Evolutionary conservation across 2,329 filamentous ascomycete genomes (phyloP).

Genomic region (Akanthomyces lecanii): DNA sequence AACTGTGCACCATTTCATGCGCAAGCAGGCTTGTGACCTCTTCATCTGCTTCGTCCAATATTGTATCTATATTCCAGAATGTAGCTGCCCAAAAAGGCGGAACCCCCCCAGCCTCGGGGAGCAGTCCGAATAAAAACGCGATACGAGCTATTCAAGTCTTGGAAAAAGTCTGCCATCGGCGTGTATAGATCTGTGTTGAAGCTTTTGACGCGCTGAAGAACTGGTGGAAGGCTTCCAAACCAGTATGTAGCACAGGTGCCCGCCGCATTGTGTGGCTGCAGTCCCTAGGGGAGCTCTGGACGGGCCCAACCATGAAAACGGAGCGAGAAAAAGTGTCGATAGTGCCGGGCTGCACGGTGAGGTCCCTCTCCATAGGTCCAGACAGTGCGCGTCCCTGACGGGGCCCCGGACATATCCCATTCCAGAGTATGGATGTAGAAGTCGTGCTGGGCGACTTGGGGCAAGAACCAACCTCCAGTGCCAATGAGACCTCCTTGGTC

Average conservation of each 20-base stretch:
- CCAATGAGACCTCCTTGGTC: conserved; percentile 16
- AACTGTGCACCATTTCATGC: conserved; percentile 21
- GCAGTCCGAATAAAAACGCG: conserved; percentile 20
- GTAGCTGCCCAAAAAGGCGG: conserved; percentile 17
- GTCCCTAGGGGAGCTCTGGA: conserved; percentile 15
- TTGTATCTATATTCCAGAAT: conserved; percentile 18
- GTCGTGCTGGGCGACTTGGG: conserved; percentile 14
- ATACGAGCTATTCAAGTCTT: conserved; percentile 12
- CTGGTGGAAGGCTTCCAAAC: conserved; percentile 18
- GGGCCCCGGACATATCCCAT: conserved; percentile 18
- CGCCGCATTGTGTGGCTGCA: background rate
- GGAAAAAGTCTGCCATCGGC: conserved; percentile 17
- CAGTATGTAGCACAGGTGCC: conserved; percentile 18
- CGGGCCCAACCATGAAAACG: conserved; percentile 20
- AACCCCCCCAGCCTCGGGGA: conserved; percentile 15
- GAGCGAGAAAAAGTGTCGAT: conserved; percentile 15
- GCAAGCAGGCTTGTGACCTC: conserved; percentile 13
- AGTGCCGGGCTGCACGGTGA: conserved; percentile 9
- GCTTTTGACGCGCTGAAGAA: conserved; percentile 14
- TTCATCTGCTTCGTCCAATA: conserved; percentile 6
- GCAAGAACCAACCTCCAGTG: conserved; percentile 19
- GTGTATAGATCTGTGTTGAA: conserved; percentile 20
- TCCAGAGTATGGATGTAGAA: conserved; percentile 15
- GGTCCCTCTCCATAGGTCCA: conserved; percentile 20
- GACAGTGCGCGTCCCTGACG: conserved; percentile 18